Base-by-base conservation (phyloP, 495 filamentous ascomycete species). In the Penicillium maclennaniae region DNA sequence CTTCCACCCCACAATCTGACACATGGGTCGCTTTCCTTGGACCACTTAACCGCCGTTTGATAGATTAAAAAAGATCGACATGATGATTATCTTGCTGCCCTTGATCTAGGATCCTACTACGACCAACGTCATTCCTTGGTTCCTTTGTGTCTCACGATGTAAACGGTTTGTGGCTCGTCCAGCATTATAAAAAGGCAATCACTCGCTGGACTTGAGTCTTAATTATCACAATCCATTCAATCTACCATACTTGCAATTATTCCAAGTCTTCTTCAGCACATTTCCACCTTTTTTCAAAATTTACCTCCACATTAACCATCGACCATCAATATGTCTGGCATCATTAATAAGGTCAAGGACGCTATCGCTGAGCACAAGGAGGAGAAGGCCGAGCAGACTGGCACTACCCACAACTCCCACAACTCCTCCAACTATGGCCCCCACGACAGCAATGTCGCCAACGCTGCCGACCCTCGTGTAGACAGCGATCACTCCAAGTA, bases 301-400 rank as follows among this genome's bases (percentile, higher is more conserved):
- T n/a, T n/a, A 34, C 14, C 27, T 42, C 42, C 43, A 53, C 19
- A 23, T n/a, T n/a, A n/a, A n/a, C n/a, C 21, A 8, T 36, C 53
- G 31, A 28, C 8, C 70, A 84, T 61, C 61, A 34, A 10, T 3
- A 86, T 86, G 83, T 85, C 83, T 37, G 63, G 68, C 56, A 72
- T 87, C 59, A 67, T 86, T 61, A 74, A 88, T 75, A 88, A 87
- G 62, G 78, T 85, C 71, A 87, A 87, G 74, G 80, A 87, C 17
- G 80, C 77, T 53, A 54, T 88, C 59, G 59, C 74, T 54, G 59
- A 70, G 48, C 70, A 80, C 67, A 62, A 47, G 39, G 47, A 56
- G 20, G 28, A 60, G 31, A 19, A 39, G 10, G 20, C 19, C 23
- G 27, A 28, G 17, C 46, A 51, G 42, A 21, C 55, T 23, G 63